Evolutionary conservation across 768 basidiomycete genomes (phyloP).

Genomic region (Podaxis mareebaensis): DNA sequence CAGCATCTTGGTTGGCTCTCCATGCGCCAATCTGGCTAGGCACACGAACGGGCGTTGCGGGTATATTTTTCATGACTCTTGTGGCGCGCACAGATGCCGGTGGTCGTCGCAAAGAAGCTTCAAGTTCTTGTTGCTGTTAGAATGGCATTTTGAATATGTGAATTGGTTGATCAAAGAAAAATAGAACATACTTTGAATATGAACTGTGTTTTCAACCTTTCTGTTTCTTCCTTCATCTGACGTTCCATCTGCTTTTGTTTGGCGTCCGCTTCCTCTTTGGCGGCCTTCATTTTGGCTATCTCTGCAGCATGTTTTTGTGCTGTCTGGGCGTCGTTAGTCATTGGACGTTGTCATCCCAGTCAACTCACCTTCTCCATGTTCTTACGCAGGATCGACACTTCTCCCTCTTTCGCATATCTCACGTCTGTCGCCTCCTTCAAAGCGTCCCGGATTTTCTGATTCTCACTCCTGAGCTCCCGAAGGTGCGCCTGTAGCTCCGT

Average conservation of each 20-base stretch:
- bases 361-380: conserved; percentile 62
- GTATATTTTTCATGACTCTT: conserved; percentile 33
- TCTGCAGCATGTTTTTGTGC: conserved; percentile 60
- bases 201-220: conserved; percentile 67
- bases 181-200: conserved; percentile 59
- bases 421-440: conserved; percentile 50
- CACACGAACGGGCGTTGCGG: conserved; percentile 39
- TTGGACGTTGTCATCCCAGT: not conserved
- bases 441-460: conserved; percentile 44
- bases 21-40: conserved; percentile 42
- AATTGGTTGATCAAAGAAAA: not conserved
- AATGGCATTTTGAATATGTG: not conserved
- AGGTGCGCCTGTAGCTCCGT: conserved; percentile 35
- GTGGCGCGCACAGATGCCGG: conserved; percentile 47
- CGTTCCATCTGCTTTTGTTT: conserved; percentile 57
- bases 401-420: conserved; percentile 65
- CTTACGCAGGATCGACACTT: conserved; percentile 66
- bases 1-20: conserved; percentile 21
- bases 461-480: conserved; percentile 45
- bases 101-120: conserved; percentile 53
- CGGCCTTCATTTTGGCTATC: conserved; percentile 53
- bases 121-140: conserved; percentile 66
- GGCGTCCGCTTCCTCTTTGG: conserved; percentile 62
- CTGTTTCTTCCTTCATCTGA: conserved; percentile 66
- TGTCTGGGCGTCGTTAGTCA: conserved; percentile 37